A percentile compares a stretch with the other conserved stretches of the same genome.
Evolutionary conservation across 768 basidiomycete species (phyloP).

Genomic region (Trametes meyenii): DNA sequence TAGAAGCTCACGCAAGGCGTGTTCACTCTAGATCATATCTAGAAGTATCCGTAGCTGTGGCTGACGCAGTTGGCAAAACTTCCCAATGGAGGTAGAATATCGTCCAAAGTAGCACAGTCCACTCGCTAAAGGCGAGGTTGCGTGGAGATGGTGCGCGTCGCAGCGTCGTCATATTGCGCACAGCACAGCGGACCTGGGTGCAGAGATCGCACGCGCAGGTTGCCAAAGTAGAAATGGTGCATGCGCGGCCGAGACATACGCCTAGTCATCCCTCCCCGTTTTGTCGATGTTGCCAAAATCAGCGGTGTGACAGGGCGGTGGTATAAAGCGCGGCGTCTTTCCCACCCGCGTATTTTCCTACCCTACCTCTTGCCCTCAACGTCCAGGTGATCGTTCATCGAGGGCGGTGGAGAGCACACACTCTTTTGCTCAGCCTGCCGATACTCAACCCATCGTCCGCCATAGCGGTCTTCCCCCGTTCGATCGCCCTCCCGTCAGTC

Average conservation of each 20-base stretch:
- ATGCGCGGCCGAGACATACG: constrained; percentile 8
- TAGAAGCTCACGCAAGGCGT: neutral
- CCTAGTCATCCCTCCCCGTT: constrained; percentile 22
- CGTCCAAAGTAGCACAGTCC: neutral
- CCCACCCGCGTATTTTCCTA: constrained; percentile 6
- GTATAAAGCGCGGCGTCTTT: constrained; percentile 20
- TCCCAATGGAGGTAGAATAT: neutral
- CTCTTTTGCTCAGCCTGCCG: constrained; percentile 14
- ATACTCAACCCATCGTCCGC: neutral
- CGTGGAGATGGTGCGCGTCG: neutral
- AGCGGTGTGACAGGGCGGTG: constrained; percentile 11
- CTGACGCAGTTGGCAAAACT: neutral
- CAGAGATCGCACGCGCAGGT: neutral
- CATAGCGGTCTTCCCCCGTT: neutral
- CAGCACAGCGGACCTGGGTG: neutral
- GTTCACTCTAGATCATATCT: constrained; percentile 2
- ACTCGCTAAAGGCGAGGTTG: neutral
- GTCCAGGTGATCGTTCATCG: constrained; percentile 21
- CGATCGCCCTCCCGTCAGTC: constrained; percentile 9
- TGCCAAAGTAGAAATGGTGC: constrained; percentile 10
- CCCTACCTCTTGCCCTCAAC: constrained; percentile 21
- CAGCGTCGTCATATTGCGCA: neutral
- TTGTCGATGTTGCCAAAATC: constrained; percentile 18
- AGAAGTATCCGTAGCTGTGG: constrained; percentile 3
- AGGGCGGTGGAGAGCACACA: constrained; percentile 13